Evolutionary conservation across 306 rosid genomes (phyloP), one percentile per base, ranked within the genome.

Genomic region (Cicer bijugum): DNA sequence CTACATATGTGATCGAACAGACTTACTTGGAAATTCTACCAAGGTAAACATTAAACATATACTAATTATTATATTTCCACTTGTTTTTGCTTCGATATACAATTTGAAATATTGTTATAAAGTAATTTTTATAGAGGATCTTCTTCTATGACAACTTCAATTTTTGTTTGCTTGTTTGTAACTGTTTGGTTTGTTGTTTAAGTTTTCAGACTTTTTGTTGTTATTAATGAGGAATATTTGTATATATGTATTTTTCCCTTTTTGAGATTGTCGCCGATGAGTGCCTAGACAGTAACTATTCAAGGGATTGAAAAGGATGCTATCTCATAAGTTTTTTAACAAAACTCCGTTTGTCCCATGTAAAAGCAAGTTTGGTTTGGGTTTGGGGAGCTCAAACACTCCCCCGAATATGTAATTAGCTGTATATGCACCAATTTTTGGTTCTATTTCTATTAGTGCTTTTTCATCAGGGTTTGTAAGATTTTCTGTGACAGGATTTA

Each of bases 1-100:
- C 87, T 95, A 89, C 85, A 80, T 85, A 75, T 87, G 93, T 75
- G 99, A 95, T 80, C 97, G 99, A 52, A 95, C 99, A 77, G 72
- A 64, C 82, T 14, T 91, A 72, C 82, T 95, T 76, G 93, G 96
- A 77, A 86, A 87, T 43, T 87, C 99, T 67, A 87, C 82, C 2
- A 95, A 95, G 96, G 99, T 91, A 75, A 78, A 52, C 14, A 45
- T 72, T 91, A 75, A 78, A 47, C 14, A 45, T 72, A 37, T 79
- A 44, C 64, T 58, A 28, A 71, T 70, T 64, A n/a, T 67, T 39
- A 75, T 71, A 55, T 67, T 63, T 64, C 64, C 38, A 59, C 48
- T 33, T 62, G 23, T 48, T 62, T 72, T 69, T 59, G 23, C 17
- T 33, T 67, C 38, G 11, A 56, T 69, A 46, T 71, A 76, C 68